phyloP scores from a whole-genome alignment of 2,329 filamentous ascomycete species.

The Colletotrichum sp. region DNA sequence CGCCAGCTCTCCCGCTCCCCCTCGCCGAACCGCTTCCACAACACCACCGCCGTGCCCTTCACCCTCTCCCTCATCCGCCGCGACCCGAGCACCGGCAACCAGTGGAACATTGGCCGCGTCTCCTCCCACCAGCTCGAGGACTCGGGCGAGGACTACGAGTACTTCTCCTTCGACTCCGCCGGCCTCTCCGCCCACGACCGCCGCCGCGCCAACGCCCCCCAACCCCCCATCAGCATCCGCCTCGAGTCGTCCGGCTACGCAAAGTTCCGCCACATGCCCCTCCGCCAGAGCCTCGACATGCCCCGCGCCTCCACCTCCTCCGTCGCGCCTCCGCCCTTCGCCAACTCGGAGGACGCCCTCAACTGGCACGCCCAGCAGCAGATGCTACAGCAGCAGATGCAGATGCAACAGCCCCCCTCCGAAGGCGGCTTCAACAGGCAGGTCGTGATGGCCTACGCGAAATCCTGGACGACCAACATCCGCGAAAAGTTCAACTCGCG shows the following conservation, averaged over 20 bases:
- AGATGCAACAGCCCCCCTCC: not conserved
- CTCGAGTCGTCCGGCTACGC: conserved; percentile 62
- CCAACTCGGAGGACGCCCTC: conserved; percentile 16
- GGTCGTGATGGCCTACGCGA: conserved; percentile 62
- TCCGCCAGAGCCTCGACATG: conserved; percentile 38
- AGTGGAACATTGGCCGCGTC: conserved; percentile 79
- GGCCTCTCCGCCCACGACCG: conserved; percentile 25
- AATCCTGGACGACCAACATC: conserved; percentile 53
- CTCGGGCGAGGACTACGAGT: conserved; percentile 33
- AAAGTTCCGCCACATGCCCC: conserved; percentile 59
- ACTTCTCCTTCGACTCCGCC: conserved; percentile 23
- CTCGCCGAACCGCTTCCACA: conserved; percentile 40
- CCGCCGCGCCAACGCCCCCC: conserved; percentile 16
- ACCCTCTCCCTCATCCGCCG: conserved; percentile 73
- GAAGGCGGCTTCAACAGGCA: conserved; percentile 54
- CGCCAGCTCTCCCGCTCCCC: conserved; percentile 30
- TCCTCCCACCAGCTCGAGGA: conserved; percentile 57
- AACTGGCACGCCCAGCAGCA: conserved; percentile 12
- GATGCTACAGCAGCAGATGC: not conserved
- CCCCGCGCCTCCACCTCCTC: not conserved
- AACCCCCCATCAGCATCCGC: conserved; percentile 55
- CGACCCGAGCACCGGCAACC: conserved; percentile 69
- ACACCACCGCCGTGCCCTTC: conserved; percentile 48
- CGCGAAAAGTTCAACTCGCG: conserved; percentile 47
- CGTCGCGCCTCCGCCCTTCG: not conserved